Base-by-base conservation (phyloP, 495 filamentous ascomycete genomes). In the Penicillium herquei region DNA sequence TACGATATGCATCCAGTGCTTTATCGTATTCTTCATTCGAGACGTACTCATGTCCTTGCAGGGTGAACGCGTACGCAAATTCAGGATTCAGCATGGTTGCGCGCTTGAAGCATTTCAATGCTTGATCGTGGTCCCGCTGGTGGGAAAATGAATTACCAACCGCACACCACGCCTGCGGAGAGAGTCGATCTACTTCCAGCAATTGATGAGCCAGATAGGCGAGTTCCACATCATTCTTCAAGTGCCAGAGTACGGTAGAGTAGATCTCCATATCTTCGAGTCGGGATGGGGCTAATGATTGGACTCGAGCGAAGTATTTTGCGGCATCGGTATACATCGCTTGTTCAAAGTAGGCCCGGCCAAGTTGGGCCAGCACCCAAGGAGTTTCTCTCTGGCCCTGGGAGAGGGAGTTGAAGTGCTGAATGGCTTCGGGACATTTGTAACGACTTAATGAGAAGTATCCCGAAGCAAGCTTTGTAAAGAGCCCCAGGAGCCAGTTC, bases 1-100 rank as follows among this genome's bases (percentile, higher is more conserved):
- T 79, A 37, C 94, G 84, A 66, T 96, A 98, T 11, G 89, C 84
- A 33, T 84, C 82, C 11, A 95, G 79, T 1, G 94, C 94, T 59
- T 96, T 96, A 74, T 97, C 93, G 64, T 91, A 96, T 70, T 98
- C 94, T 64, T 98, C 94, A 55, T 96, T 98, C 18, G 87, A 81
- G n/a, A 97, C 87, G 69, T 96, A 91, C 67, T 98, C 94, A 66
- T 98, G 94, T 1, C 94, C 94, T 65, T 97, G 93, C 8, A 98
- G 75, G 1, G 95, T 96, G 66, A 91, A 96, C 7, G 90, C 93
- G 65, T 98, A 98, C 3, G 94, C 92, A 70, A 97, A 96, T 37
- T 84, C 87, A 7, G 91, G 88, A 68, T 96, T 82, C 7, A 98
- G 75, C 68, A 95, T 90, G 1, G 90, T 96, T 5, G 94, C 94